Base-by-base conservation (phyloP, 768 basidiomycete genomes). In the Pleurotus pulmonarius region DNA sequence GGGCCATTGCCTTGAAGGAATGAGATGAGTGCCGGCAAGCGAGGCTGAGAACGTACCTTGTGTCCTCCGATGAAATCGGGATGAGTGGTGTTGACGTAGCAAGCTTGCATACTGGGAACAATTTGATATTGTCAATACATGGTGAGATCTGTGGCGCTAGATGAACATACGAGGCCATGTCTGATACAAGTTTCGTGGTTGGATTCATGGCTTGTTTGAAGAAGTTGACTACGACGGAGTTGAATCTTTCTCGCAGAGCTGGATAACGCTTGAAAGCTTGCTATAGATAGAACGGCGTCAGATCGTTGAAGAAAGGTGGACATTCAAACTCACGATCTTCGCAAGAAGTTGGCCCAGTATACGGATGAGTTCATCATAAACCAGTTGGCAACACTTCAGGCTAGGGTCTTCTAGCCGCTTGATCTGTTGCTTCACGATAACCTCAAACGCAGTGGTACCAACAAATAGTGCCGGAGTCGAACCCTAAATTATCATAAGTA, bases 391-490 rank as follows among this genome's bases (percentile, higher is more conserved):
- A 65, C 97, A 98, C 68, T 95, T 95, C 63, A 98, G 72, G 60
- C 83, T 78, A 11, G 97, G 97, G 5, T 98, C 97, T 68, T 98
- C 97, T 53, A 99, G 74, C 41, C 97, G 84, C 72, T 94, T 90
- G 72, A 99, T 99, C 73, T 99, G 97, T 69, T 98, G 93, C 77
- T 98, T 99, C 63, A 98, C 93, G 63, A 99, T 98, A 58, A 95
- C 92, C 65, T 99, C 97, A 65, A 99, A 99, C 5, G 96, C 97
- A 57, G 91, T 87, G 0, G 97, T 96, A 16, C 96, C 94, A 49
- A 99, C 95, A 68, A 99, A 98, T 4, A 99, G 79, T 0, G 95
- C 87, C 18, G 97, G 97, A 1, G 94, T 96, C 5, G 94, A 97
- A 67, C 97, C 97, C 89, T 94, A 60, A 8, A 8, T 8, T 34